Evolutionary conservation across 257 asterid species (phyloP).

Genomic region (Solanum ossicruentum): DNA sequence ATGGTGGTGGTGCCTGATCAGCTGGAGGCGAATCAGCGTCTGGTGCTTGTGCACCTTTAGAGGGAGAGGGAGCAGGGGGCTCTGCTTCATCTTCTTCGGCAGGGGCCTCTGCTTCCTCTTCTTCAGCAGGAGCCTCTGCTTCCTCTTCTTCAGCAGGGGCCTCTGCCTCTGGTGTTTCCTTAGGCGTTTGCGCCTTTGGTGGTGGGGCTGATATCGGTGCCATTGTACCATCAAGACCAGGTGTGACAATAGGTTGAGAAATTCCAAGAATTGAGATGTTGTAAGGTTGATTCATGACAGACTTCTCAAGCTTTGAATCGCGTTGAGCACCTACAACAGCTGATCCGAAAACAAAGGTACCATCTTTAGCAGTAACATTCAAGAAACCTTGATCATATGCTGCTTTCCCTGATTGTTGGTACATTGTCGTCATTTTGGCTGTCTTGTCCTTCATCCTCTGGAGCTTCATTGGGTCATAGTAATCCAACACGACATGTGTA

Average conservation of each 20-base stretch:
- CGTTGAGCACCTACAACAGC: slow-evolving; percentile 29
- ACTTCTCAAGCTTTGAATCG: slow-evolving; percentile 10
- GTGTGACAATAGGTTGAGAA: slow-evolving; percentile 33
- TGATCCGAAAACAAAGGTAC: slow-evolving; percentile 45
- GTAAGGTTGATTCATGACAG: slow-evolving; percentile 38
- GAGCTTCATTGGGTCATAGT: slow-evolving; percentile 48
- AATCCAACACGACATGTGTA: slow-evolving; percentile 60
- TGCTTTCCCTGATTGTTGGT: slow-evolving; percentile 29
- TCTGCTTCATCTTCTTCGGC: background rate
- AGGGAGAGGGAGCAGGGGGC: background rate
- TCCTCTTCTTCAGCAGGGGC: background rate
- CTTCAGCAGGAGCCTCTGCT: background rate
- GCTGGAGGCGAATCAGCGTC: background rate
- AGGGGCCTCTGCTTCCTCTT: background rate
- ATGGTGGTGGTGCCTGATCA: background rate
- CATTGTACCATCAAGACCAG: slow-evolving; percentile 35
- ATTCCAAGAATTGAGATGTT: slow-evolving; percentile 49
- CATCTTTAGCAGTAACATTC: slow-evolving; percentile 20
- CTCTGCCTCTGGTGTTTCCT: background rate
- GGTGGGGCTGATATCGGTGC: slow-evolving; percentile 16
- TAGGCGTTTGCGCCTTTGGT: slow-evolving; percentile 16
- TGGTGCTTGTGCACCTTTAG: background rate
- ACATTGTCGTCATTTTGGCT: slow-evolving; percentile 35
- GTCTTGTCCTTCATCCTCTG: slow-evolving; percentile 21
- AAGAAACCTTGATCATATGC: slow-evolving; percentile 40